Percentiles rank a stretch among this genome's conserved stretches.
phyloP scores from a whole-genome alignment of 352 stramenopile genomes.

The Phytophthora pisi region DNA sequence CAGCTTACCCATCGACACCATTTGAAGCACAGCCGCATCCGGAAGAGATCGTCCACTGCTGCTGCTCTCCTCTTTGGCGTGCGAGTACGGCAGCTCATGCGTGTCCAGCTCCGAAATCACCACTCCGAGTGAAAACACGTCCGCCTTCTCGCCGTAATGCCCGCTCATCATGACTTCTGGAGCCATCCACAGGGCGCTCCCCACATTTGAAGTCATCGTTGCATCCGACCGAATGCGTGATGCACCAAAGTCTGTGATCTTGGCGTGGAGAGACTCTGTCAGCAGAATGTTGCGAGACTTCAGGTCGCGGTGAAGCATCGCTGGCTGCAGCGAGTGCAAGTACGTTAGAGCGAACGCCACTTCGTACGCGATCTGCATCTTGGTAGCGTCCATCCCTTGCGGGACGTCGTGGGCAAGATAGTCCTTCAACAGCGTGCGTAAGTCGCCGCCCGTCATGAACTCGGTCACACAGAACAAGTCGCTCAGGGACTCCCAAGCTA shows the following conservation, averaged over 20 bases:
- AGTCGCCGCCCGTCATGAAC: conserved; percentile 56
- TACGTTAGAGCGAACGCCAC: conserved; percentile 45
- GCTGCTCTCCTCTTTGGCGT: conserved; percentile 18
- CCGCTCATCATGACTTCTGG: conserved; percentile 45
- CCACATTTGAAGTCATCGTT: conserved; percentile 41
- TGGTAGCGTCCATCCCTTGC: conserved; percentile 33
- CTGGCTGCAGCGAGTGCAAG: conserved; percentile 34
- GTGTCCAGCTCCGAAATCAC: conserved; percentile 45
- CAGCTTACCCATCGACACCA: conserved; percentile 44
- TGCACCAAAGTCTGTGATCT: conserved; percentile 61
- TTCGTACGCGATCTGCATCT: conserved; percentile 44
- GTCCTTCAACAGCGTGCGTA: conserved; percentile 42
- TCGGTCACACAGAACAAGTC: conserved; percentile 56
- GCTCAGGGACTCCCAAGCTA: conserved; percentile 58
- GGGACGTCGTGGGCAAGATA: conserved; percentile 26
- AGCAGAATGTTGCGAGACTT: conserved; percentile 75
- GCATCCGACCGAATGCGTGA: conserved; percentile 34
- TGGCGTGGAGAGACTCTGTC: conserved; percentile 39
- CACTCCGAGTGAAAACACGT: conserved; percentile 48
- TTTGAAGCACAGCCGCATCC: conserved; percentile 43
- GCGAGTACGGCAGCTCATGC: conserved; percentile 32
- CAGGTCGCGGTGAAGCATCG: conserved; percentile 59
- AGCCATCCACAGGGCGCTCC: conserved; percentile 44
- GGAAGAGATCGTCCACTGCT: conserved; percentile 20
- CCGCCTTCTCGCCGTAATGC: conserved; percentile 39